Conservation (phyloP, 1,284 basidiomycete genomes). For the Ustilago crameri region DNA sequence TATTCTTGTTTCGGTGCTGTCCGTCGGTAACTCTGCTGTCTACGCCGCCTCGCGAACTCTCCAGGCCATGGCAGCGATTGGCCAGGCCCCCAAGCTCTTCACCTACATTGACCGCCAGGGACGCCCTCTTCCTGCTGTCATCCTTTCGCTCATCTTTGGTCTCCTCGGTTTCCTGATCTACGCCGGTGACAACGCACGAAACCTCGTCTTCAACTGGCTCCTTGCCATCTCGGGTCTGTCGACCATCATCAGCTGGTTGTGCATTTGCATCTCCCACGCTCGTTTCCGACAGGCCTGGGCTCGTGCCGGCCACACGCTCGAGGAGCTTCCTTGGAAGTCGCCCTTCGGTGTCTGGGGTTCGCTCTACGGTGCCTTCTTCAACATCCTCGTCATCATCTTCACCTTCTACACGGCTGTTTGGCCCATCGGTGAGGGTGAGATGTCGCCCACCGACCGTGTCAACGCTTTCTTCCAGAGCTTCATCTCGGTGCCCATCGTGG, state of each 20-base stretch:
- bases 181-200: conserved; percentile 64
- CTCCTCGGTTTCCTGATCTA: conserved; percentile 68
- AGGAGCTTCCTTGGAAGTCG: conserved; percentile 72
- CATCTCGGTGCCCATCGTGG: conserved; percentile 66
- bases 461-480: conserved; percentile 71
- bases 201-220: conserved; percentile 70
- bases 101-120: conserved; percentile 72
- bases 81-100: conserved; percentile 70
- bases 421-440: conserved; percentile 62
- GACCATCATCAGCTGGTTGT: conserved; percentile 71
- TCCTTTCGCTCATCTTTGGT: conserved; percentile 59
- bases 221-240: conserved; percentile 71
- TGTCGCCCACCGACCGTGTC: conserved; percentile 61
- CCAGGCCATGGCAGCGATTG: conserved; percentile 65
- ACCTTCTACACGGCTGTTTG: conserved; percentile 51
- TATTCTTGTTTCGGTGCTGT: conserved; percentile 69
- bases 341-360: conserved; percentile 71
- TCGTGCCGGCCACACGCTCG: conserved; percentile 70
- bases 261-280: conserved; percentile 65
- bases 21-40: conserved; percentile 69
- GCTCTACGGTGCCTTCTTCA: conserved; percentile 68
- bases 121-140: conserved; percentile 70
- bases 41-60: conserved; percentile 69
- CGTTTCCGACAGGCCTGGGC: conserved; percentile 75
- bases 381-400: conserved; percentile 51